phyloP scores from a whole-genome alignment of 768 basidiomycete species.

The Amanita rimosa region DNA sequence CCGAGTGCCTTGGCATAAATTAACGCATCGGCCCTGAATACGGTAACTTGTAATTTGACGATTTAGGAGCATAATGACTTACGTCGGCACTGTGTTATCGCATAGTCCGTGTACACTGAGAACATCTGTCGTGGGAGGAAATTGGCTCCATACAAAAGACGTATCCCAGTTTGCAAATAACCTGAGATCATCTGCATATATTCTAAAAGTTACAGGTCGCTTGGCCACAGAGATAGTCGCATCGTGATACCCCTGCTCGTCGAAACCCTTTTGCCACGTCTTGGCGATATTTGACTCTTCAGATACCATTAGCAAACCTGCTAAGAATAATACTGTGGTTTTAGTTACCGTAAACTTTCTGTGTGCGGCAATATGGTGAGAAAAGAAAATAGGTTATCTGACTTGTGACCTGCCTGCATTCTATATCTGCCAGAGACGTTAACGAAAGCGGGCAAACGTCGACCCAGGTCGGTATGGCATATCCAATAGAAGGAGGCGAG shows the following conservation, averaged over 20 bases:
- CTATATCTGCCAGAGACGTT: slow-evolving; percentile 72
- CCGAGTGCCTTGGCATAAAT: slow-evolving; percentile 58
- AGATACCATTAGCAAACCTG: slow-evolving; percentile 5
- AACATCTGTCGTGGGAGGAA: slow-evolving; percentile 55
- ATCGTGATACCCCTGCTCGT: slow-evolving; percentile 46
- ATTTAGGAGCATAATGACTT: slow-evolving; percentile 16
- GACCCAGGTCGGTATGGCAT: slow-evolving; percentile 48
- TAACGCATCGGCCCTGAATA: slow-evolving; percentile 52
- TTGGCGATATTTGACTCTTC: slow-evolving; percentile 12
- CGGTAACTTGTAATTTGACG: neutral
- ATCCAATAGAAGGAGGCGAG: slow-evolving; percentile 62
- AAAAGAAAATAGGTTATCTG: neutral
- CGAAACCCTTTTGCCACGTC: slow-evolving; percentile 35
- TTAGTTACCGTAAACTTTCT: slow-evolving; percentile 35
- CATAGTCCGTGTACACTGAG: slow-evolving; percentile 68
- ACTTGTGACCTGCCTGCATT: slow-evolving; percentile 50
- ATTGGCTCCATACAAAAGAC: slow-evolving; percentile 54
- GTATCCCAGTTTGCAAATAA: slow-evolving; percentile 57
- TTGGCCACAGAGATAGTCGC: slow-evolving; percentile 61
- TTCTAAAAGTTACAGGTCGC: slow-evolving; percentile 36
- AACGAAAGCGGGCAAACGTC: slow-evolving; percentile 46
- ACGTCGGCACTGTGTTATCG: slow-evolving; percentile 64
- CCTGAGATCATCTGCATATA: slow-evolving; percentile 50
- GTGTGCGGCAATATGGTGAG: neutral
- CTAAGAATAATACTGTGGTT: slow-evolving; percentile 6